Evolutionary conservation across 1,284 basidiomycete genomes (phyloP), one percentile per base, ranked within the genome.

Genomic region (Ustilago trichophora): DNA sequence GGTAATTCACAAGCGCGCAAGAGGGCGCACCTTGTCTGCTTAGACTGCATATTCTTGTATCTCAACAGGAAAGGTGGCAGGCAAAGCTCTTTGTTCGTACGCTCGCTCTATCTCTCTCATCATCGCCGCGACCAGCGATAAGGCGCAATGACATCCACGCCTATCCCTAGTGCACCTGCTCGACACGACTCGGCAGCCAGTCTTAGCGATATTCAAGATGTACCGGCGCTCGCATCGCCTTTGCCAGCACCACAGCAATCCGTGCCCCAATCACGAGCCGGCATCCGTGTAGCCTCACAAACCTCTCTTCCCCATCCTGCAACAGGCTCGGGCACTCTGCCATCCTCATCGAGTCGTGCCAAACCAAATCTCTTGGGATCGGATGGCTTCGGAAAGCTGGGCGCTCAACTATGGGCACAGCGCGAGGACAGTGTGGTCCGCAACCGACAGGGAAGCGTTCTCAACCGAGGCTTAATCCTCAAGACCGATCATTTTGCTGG

Each of bases 401-500:
- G 68, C 26, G 54, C 50, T 3, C 58, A 58, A 26, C 63, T 71
- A 12, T 71, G 68, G 68, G 58, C 68, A 11, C 68, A 67, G 31
- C 40, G 68, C 1, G 76, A 80, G 55, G 65, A 72, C 19, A 58
- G 48, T 37, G 87, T 95, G 16, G 93, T 98, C 56, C 95, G 94
- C 83, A 90, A 90, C 12, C 85, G 93, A 45, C 85, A 87, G 2
- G 93, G 93, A 22, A 93, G 91, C 72, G 93, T 98, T 9, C 84
- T 98, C 16, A 90, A 89, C 15, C 84, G 94, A 75, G 93, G 91
- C 0, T 92, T 93, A 80, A 93, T 97, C 57, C 84, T 97, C 69
- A 97, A 97, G 85, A 95, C 93, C 18, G 84, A 84, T 80, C 68
- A 78, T 78, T 59, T 71, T 43, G 62, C 63, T 7, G 68, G 70